Percentiles rank a stretch among this genome's conserved stretches.
These are phyloP conservation scores for Colletotrichum limetticola DNA, from an alignment of 2,329 filamentous ascomycete species.

Conservation along the genomic window DNA sequence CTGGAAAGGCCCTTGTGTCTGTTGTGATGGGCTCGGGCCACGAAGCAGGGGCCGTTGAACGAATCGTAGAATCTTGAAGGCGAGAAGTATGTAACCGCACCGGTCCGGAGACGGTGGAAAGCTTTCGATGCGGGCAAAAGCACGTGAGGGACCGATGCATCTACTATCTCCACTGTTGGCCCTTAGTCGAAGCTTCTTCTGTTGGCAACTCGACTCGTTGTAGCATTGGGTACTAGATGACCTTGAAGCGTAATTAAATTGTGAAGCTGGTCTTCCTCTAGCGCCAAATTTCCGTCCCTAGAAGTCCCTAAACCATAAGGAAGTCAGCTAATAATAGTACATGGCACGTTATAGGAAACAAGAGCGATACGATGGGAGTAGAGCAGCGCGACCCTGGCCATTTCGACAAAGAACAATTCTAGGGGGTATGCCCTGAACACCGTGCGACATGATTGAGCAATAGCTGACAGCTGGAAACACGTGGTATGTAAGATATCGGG, in stretches of 20 bases:
- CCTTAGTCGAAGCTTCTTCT: neutral
- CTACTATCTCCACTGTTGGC: neutral
- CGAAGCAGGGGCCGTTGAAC: slow-evolving; percentile 1
- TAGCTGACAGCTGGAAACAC: neutral
- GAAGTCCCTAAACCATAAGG: neutral
- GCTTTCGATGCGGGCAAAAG: neutral
- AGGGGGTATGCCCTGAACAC: neutral
- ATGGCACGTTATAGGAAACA: neutral
- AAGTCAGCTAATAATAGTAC: neutral
- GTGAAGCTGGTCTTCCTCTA: neutral
- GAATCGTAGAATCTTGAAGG: neutral
- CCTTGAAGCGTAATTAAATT: neutral
- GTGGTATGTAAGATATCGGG: neutral
- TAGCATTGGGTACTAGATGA: neutral
- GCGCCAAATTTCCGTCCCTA: neutral
- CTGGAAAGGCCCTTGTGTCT: neutral
- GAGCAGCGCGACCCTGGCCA: neutral
- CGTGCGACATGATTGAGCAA: neutral
- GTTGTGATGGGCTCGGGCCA: neutral
- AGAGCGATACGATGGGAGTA: neutral
- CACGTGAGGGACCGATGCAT: slow-evolving; percentile 5
- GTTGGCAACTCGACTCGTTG: neutral
- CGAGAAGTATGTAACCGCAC: neutral
- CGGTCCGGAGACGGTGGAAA: neutral
- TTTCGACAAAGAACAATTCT: neutral